These are phyloP conservation scores for Scenedesmus sp. DNA, from an alignment of 163 green algal species.

Conservation along the genomic window DNA sequence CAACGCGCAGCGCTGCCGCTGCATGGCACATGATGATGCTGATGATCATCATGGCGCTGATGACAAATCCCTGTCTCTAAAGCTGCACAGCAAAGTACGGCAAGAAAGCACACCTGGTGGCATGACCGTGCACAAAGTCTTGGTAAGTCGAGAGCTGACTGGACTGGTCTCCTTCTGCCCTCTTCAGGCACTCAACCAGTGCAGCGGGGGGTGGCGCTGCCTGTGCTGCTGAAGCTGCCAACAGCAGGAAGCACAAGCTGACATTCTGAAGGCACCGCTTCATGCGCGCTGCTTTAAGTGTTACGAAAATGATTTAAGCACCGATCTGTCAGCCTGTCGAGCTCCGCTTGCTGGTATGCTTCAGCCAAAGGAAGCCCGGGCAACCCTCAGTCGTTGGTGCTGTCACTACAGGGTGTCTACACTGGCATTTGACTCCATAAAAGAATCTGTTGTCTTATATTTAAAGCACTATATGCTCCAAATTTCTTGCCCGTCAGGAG, in stretches of 20 bases:
- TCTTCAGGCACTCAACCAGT: neutral
- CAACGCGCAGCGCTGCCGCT: neutral
- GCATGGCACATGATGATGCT: neutral
- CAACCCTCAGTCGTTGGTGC: neutral
- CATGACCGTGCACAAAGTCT: neutral
- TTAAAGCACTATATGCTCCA: too few relatives aligned
- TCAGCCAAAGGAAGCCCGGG: neutral
- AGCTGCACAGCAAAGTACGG: neutral
- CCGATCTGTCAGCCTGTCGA: neutral
- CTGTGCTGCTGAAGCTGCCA: neutral
- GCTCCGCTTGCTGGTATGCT: neutral
- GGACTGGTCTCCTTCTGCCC: neutral
- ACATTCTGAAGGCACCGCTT: neutral
- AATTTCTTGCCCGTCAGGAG: neutral
- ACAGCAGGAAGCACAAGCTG: neutral
- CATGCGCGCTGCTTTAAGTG: neutral
- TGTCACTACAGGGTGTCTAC: neutral
- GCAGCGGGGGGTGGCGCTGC: neutral
- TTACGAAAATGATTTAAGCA: neutral
- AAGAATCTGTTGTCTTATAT: too few relatives aligned
- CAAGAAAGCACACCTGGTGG: neutral
- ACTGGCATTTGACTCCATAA: neutral
- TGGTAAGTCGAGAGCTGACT: conserved; percentile 6
- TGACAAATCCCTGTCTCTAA: too few relatives aligned
- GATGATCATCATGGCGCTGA: too few relatives aligned